Conservation (phyloP, 1,139 yeast species). For the Yamadazyma pseudoaaseri region DNA sequence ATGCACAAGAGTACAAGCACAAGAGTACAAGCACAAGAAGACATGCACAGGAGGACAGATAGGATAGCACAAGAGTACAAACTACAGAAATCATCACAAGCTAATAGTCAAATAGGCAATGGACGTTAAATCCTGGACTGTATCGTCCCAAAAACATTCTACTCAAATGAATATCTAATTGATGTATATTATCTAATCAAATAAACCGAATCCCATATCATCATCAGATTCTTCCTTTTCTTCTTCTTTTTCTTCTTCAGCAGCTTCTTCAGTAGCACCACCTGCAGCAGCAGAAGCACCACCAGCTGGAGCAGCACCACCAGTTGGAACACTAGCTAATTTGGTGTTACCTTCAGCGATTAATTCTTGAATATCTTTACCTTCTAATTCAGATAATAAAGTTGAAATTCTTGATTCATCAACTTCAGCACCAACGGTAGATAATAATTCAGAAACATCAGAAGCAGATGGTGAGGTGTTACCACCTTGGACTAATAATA, state of each 20-base stretch:
- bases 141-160: too few species aligned
- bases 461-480: slow-evolving; percentile 74
- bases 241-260: slow-evolving; percentile 36
- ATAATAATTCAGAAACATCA: slow-evolving; percentile 68
- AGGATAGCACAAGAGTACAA: too few species aligned
- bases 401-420: slow-evolving; percentile 70
- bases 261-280: slow-evolving; percentile 41
- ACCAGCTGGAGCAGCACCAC: slow-evolving; percentile 74
- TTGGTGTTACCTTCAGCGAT: slow-evolving; percentile 79
- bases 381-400: slow-evolving; percentile 70
- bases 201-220: slow-evolving; percentile 87
- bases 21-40: too few species aligned
- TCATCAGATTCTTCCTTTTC: slow-evolving; percentile 49
- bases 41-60: too few species aligned
- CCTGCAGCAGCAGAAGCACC: slow-evolving; percentile 45
- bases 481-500: slow-evolving; percentile 84
- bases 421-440: slow-evolving; percentile 76
- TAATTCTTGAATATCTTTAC: slow-evolving; percentile 73
- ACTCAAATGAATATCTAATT: too few species aligned
- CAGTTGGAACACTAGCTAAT: slow-evolving; percentile 80
- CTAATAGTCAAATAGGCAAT: too few species aligned
- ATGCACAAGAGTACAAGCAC: too few species aligned
- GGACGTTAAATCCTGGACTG: too few species aligned
- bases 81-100: too few species aligned
- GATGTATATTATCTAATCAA: slow-evolving; percentile 70